Evolutionary conservation across 23 red algal genomes (phyloP).

Genomic region (Chondrus crispus): DNA sequence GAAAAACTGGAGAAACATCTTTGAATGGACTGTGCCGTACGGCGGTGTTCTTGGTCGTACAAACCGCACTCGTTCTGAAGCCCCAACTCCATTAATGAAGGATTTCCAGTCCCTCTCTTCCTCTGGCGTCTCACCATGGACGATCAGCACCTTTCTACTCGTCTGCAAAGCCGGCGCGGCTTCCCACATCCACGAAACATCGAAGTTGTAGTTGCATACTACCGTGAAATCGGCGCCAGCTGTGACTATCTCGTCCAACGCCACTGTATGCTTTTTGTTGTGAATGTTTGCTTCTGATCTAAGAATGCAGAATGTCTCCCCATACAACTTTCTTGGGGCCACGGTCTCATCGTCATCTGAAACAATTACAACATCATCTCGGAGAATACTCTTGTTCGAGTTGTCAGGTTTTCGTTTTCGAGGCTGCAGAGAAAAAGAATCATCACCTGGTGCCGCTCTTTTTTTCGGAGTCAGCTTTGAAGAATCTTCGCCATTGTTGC

Average conservation of each 20-base stretch:
- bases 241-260: constrained; percentile 21
- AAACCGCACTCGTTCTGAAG: constrained; percentile 9
- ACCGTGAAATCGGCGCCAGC: constrained; percentile 34
- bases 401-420: not conserved
- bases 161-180: constrained; percentile 41
- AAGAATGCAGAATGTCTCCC: not conserved
- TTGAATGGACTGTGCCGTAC: constrained; percentile 89
- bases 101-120: not conserved
- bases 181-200: constrained; percentile 31
- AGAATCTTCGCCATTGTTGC: not conserved
- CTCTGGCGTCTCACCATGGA: constrained; percentile 25
- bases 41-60: constrained; percentile 29
- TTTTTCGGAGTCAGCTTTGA: not conserved
- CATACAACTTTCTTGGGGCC: not conserved
- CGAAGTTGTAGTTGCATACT: constrained; percentile 51
- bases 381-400: not conserved
- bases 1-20: constrained; percentile 75
- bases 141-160: constrained; percentile 19
- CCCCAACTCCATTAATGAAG: constrained; percentile 8
- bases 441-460: not conserved
- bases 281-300: not conserved
- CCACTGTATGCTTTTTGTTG: not conserved
- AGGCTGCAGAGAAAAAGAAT: not conserved
- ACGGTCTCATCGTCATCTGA: not conserved
- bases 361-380: not conserved